These are phyloP conservation scores for Didymella glomerata DNA, from an alignment of 2,329 filamentous ascomycete species.

Conservation along the genomic window DNA sequence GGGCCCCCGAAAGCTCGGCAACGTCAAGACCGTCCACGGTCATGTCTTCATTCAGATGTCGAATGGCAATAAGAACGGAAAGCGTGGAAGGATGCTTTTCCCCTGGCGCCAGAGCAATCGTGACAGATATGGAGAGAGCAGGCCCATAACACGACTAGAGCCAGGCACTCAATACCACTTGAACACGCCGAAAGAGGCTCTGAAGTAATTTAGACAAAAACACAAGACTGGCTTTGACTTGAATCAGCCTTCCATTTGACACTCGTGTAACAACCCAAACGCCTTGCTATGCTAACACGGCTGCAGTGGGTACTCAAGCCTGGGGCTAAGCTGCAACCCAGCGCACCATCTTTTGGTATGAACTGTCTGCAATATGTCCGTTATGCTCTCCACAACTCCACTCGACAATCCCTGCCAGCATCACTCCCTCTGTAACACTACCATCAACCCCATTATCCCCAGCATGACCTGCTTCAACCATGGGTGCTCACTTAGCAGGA, in stretches of 20 bases:
- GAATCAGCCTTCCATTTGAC: neutral
- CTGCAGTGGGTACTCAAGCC: neutral
- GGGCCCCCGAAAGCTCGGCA: neutral
- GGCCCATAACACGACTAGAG: neutral
- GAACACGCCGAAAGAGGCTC: neutral
- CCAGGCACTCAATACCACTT: neutral
- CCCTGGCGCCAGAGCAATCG: no score
- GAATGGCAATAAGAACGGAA: no score
- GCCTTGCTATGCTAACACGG: conserved; percentile 15
- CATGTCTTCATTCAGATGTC: neutral
- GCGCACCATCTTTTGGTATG: neutral
- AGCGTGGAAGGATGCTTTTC: neutral
- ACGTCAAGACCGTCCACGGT: neutral
- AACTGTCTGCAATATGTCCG: neutral
- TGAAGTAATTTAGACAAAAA: neutral
- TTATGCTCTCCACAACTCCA: neutral
- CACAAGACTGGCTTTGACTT: neutral
- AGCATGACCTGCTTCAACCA: conserved; percentile 97
- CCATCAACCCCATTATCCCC: conserved; percentile 92
- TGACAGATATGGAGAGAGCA: neutral
- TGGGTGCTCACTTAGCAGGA: conserved; percentile 91
- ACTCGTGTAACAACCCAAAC: conserved; percentile 10
- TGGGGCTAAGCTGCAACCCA: neutral
- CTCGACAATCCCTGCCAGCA: neutral
- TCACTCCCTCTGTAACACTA: conserved; percentile 91